phyloP scores from a whole-genome alignment of 768 basidiomycete genomes.

The Lactifluus echinatus region DNA sequence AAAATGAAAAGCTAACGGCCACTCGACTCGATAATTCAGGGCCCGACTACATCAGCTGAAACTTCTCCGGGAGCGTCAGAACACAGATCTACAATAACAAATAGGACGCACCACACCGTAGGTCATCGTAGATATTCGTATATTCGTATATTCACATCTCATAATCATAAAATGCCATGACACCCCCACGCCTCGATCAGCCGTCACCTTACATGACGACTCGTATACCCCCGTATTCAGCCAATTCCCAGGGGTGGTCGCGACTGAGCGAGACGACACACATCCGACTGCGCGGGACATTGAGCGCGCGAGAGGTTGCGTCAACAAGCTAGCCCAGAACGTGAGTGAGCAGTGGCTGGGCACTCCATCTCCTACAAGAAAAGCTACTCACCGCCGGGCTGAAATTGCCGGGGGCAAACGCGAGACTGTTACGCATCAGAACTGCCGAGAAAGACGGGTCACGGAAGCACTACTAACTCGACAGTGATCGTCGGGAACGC shows the following conservation, averaged over 20 bases:
- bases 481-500: slow-evolving; percentile 21
- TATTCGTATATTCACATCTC: not conserved
- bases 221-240: slow-evolving; percentile 14
- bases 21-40: too few species aligned
- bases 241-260: slow-evolving; percentile 16
- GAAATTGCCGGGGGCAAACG: slow-evolving; percentile 15
- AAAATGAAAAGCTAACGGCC: too few species aligned
- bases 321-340: slow-evolving; percentile 11
- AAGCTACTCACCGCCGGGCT: slow-evolving; percentile 9
- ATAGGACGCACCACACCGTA: too few species aligned
- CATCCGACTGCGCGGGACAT: slow-evolving; percentile 18
- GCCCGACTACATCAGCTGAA: too few species aligned
- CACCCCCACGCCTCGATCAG: not conserved
- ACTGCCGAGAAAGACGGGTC: not conserved
- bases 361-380: not conserved
- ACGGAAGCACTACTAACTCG: slow-evolving; percentile 4
- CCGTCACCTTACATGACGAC: slow-evolving; percentile 13
- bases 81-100: too few species aligned
- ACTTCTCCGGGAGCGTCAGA: too few species aligned
- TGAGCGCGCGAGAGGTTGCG: slow-evolving; percentile 10
- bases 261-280: slow-evolving; percentile 14
- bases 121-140: not conserved
- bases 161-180: not conserved
- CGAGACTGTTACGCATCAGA: slow-evolving; percentile 9
- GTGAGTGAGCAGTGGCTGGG: not conserved